Evolutionary conservation across 225 moss, liverwort and hornwort genomes (phyloP), one percentile per base, ranked within the genome.

Genomic region (Neckera pumila): DNA sequence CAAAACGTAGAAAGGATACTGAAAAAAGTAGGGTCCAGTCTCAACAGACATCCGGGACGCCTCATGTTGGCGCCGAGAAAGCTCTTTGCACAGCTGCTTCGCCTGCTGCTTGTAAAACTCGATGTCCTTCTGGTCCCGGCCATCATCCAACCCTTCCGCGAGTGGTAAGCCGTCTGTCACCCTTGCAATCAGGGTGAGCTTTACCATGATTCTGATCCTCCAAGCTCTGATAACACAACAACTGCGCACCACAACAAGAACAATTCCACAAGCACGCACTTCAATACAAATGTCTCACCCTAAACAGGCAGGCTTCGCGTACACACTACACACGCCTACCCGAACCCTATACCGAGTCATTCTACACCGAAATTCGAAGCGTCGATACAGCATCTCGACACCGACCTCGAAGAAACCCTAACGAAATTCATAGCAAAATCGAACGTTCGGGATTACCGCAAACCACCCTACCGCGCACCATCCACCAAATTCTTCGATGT

Each of bases 101-200:
- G 97, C 99, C 91, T 99, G 99, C 89, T 96, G 97, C 92, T 99
- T 99, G 91, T 97, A 99, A 63, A 95, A 96, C 91, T 99, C 99
- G 89, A 96, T 92, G 80, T 99, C 99, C 89, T 94, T 99, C 85
- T 99, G 97, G 79, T 96, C 97, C 67, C 98, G 95, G 72, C 95
- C 97, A 91, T 99, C 97, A 80, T 99, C 97, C 85, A 99, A 92
- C 71, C 97, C 99, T 91, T 99, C 99, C 74, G 99, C 99, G 89
- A 99, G 95, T 79, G 99, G 99, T 54, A 99, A 92, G 79, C 99
- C 99, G 87, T 99, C 99, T 56, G 97, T 96, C 71, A 99, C 99
- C 92, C 99, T 92, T 58, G 99, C 99, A 92, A 99, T 99, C 47
- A 99, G 94, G 38, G 99, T 99, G 93, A 99, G 94, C 94, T 99